Evolutionary conservation across 2,329 filamentous ascomycete genomes (phyloP), one percentile per base, ranked within the genome.

Genomic region (Epichloe scottii): DNA sequence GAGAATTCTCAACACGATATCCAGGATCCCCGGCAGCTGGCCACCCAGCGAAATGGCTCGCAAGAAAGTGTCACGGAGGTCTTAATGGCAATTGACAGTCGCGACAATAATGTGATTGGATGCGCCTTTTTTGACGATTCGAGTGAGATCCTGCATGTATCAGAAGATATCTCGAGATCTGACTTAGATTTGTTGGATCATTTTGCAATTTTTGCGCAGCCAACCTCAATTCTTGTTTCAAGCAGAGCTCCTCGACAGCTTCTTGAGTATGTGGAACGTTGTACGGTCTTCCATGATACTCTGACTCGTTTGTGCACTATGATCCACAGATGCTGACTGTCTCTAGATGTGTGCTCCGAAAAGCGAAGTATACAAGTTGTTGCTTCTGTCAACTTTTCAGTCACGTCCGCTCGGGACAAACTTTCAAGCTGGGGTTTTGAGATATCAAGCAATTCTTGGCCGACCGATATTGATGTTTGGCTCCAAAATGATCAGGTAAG

Each of bases 101-200:
- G 77, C 55, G 77, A 82, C n/a, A 76, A 79, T 33, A 81, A 78
- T 1, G 82, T 77, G 0, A 74, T 95, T 17, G 91, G 91, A 0
- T 96, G 89, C 64, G 84, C 87, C 44, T 95, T 91, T 62, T 95
- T 91, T 62, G 72, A 84, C 45, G 81, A 83, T 5, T 69, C 75
- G 26, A 80, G 89, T 39, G 82, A 87, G 59, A 80, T 75, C 37
- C 66, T 96, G 3, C 84, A 79, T 53, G 73, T 95, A 42, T 82
- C 94, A 62, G 82, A 91, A 62, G 90, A 96, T 57, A 75, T 87
- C 10, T 74, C 78, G 15, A 73, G 81, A 57, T 84, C 82, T 4
- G 82, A 80, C n/a, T 63, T 79, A n/a, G 82, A 87, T 37, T 70
- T 84, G 12, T 70, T 85, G n/a, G 80, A 87, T 54, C 81, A 76